Percentiles rank a stretch among this genome's conserved stretches.
phyloP scores from a whole-genome alignment of 257 asterid genomes.

The Solanum sparsipilum region DNA sequence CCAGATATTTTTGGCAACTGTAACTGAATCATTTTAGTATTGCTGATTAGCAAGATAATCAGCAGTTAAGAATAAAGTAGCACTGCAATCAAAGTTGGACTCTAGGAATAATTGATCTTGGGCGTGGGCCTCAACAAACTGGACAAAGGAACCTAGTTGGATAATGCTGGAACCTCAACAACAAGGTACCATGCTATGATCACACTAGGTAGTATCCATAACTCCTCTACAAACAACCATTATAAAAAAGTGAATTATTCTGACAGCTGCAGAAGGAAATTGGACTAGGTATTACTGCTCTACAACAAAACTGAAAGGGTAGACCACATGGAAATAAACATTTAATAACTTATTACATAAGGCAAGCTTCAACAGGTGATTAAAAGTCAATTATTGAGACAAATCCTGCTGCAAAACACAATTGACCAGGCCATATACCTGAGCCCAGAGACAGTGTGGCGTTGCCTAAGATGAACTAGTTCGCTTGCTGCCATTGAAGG shows the following conservation, averaged over 20 bases:
- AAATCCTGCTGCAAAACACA: conserved; percentile 5
- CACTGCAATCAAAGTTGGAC: background rate
- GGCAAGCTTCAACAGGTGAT: background rate
- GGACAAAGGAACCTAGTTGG: background rate
- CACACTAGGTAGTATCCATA: background rate
- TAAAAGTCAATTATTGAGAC: background rate
- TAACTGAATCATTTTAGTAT: background rate
- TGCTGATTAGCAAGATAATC: background rate
- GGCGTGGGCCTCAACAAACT: background rate
- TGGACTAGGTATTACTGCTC: background rate
- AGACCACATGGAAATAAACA: background rate
- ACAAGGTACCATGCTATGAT: background rate
- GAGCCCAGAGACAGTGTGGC: conserved; percentile 57
- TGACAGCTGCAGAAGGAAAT: background rate
- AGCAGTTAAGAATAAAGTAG: background rate
- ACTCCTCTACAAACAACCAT: background rate
- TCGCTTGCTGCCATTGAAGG: conserved; percentile 52
- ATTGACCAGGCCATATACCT: conserved; percentile 21
- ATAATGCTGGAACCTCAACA: background rate
- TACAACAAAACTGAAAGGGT: background rate
- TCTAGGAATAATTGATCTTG: background rate
- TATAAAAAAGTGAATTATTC: background rate
- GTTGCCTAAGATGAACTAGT: conserved; percentile 48
- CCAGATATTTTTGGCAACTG: background rate
- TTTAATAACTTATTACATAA: background rate